Evolutionary conservation across 2,329 filamentous ascomycete genomes (phyloP).

Genomic region (Didymella pomorum): DNA sequence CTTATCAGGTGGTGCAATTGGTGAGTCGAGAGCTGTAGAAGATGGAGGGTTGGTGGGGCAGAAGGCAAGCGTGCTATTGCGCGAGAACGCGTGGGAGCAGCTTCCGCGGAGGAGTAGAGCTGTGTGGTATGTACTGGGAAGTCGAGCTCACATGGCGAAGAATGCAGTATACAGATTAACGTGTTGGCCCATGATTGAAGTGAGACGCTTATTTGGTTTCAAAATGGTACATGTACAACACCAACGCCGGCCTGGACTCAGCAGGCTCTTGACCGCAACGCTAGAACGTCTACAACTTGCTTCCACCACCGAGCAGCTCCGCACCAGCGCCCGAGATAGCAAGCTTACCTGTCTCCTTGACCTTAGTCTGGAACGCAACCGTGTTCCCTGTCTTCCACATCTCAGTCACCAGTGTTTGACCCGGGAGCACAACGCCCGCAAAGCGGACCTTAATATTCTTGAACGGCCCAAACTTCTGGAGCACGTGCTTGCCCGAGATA

Average conservation of each 20-base stretch:
- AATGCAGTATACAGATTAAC: background rate
- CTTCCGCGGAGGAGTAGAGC: background rate
- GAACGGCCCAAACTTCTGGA: slow-evolving; percentile 80
- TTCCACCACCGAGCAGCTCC: slow-evolving; percentile 68
- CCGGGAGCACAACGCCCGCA: slow-evolving; percentile 83
- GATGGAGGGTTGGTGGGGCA: slow-evolving; percentile 9
- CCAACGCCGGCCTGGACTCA: slow-evolving; percentile 6
- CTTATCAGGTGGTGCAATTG: background rate
- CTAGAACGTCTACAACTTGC: slow-evolving; percentile 44
- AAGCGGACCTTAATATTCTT: slow-evolving; percentile 95
- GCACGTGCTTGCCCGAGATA: slow-evolving; percentile 87
- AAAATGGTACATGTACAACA: slow-evolving; percentile 10
- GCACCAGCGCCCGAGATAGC: slow-evolving; percentile 83
- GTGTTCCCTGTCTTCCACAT: slow-evolving; percentile 90
- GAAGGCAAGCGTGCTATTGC: slow-evolving; percentile 2
- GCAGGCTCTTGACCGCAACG: slow-evolving; percentile 5
- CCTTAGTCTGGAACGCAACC: slow-evolving; percentile 84
- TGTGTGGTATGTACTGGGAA: too few relatives aligned
- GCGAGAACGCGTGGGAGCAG: slow-evolving; percentile 10
- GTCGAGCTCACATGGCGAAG: background rate
- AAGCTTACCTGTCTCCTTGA: slow-evolving; percentile 92
- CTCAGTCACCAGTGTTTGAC: slow-evolving; percentile 87
- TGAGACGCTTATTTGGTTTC: background rate
- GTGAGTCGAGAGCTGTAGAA: background rate
- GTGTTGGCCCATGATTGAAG: background rate